phyloP scores from a whole-genome alignment of 305 asterid species.

The Solanum hybrid region DNA sequence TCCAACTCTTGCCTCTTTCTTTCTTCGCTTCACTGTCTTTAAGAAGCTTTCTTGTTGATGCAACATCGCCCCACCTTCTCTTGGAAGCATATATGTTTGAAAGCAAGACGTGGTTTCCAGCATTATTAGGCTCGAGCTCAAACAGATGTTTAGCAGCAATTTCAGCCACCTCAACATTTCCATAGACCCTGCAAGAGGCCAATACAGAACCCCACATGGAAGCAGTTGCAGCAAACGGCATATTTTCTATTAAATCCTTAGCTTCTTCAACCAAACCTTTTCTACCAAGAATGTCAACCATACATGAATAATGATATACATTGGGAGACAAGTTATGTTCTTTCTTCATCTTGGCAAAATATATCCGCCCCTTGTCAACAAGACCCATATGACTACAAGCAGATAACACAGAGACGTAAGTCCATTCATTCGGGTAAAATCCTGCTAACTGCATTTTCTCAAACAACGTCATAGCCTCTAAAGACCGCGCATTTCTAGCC shows the following conservation, averaged over 20 bases:
- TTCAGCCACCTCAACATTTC: slow-evolving; percentile 61
- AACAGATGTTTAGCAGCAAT: slow-evolving; percentile 57
- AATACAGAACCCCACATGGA: slow-evolving; percentile 88
- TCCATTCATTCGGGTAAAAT: slow-evolving; percentile 41
- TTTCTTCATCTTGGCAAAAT: slow-evolving; percentile 48
- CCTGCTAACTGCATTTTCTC: slow-evolving; percentile 74
- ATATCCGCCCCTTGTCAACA: slow-evolving; percentile 51
- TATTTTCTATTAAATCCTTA: slow-evolving; percentile 42
- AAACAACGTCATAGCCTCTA: slow-evolving; percentile 63
- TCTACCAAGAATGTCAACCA: slow-evolving; percentile 71
- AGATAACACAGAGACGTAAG: slow-evolving; percentile 54
- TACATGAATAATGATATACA: slow-evolving; percentile 57
- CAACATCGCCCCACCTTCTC: slow-evolving; percentile 67
- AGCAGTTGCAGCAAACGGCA: slow-evolving; percentile 67
- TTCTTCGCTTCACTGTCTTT: slow-evolving; percentile 58
- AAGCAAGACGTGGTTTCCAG: slow-evolving; percentile 70
- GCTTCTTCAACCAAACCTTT: slow-evolving; percentile 61
- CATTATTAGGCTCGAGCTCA: slow-evolving; percentile 65
- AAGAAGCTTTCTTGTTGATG: slow-evolving; percentile 53
- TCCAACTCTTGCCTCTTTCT: slow-evolving; percentile 80
- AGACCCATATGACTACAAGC: slow-evolving; percentile 82
- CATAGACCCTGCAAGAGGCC: slow-evolving; percentile 57
- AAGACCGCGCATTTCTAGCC: slow-evolving; percentile 50
- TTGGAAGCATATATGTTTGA: slow-evolving; percentile 68
- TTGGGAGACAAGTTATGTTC: slow-evolving; percentile 47